A percentile compares a stretch with the other conserved stretches of the same genome.
Conservation (phyloP, 768 basidiomycete species). For the Pilatotrama ljubarskyi region DNA sequence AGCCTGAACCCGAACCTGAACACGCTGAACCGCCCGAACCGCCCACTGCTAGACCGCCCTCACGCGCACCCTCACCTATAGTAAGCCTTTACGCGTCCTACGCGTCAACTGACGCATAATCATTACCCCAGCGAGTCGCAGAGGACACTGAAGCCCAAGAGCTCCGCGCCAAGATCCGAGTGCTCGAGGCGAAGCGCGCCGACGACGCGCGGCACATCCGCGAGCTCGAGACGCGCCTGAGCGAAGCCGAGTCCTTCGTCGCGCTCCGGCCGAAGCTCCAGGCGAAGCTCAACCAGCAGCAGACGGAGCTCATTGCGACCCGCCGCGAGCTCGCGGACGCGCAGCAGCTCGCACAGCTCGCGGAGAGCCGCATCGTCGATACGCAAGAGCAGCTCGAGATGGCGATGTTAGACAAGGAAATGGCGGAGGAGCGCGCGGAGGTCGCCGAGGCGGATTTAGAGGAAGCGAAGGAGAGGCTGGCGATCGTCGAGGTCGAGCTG, state of each 20-base stretch:
- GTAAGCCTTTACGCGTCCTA: constrained; percentile 25
- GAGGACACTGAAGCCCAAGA: constrained; percentile 76
- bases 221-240: constrained; percentile 80
- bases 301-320: constrained; percentile 74
- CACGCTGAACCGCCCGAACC: not conserved
- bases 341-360: constrained; percentile 69
- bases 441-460: constrained; percentile 75
- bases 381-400: constrained; percentile 91
- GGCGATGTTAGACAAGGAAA: constrained; percentile 92
- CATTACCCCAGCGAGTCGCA: constrained; percentile 23
- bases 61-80: constrained; percentile 23
- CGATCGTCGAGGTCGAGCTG: constrained; percentile 81
- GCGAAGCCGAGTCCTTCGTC: constrained; percentile 82
- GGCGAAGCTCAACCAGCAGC: constrained; percentile 79
- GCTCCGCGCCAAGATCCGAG: constrained; percentile 76
- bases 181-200: constrained; percentile 82
- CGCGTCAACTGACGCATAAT: not conserved
- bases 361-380: constrained; percentile 73
- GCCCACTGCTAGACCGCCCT: constrained; percentile 1
- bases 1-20: constrained; percentile 18
- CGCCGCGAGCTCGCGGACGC: constrained; percentile 78
- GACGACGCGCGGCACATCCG: constrained; percentile 86
- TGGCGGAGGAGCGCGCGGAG: constrained; percentile 93
- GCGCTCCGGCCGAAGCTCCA: constrained; percentile 88
- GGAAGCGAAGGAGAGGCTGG: constrained; percentile 74